Conservation (phyloP, 2,329 filamentous ascomycete genomes). For the Cercospora janseana region DNA sequence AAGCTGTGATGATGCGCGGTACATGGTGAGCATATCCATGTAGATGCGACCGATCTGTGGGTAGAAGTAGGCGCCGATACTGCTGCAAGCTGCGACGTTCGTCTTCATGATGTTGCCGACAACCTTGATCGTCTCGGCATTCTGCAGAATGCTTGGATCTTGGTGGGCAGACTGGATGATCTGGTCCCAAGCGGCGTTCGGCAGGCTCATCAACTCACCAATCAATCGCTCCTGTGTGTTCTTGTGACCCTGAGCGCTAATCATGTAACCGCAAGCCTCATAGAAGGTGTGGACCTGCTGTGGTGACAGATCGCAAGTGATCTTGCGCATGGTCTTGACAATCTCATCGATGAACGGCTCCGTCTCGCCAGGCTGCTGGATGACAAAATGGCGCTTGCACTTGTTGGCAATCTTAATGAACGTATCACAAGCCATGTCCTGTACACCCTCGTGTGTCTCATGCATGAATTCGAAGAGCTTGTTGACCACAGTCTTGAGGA, state of each 20-base stretch:
- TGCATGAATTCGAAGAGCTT: constrained; percentile 99
- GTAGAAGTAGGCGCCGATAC: constrained; percentile 95
- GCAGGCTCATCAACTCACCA: constrained; percentile 85
- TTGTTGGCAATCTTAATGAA: constrained; percentile 99
- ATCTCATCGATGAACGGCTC: constrained; percentile 99
- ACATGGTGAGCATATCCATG: constrained; percentile 98
- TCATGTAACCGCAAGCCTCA: constrained; percentile 98
- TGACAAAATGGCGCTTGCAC: constrained; percentile 95
- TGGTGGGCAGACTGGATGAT: constrained; percentile 87
- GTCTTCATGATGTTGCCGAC: constrained; percentile 99
- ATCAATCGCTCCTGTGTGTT: constrained; percentile 89
- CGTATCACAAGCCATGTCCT: constrained; percentile 99
- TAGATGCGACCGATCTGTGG: constrained; percentile 97
- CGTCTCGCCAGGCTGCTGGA: constrained; percentile 85
- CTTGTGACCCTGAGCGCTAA: constrained; percentile 94
- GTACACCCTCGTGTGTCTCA: constrained; percentile 97
- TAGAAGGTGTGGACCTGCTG: constrained; percentile 99
- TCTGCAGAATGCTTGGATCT: constrained; percentile 82
- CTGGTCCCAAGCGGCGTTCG: constrained; percentile 91
- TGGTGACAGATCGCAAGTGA: constrained; percentile 89
- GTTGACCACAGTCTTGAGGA: constrained; percentile 98
- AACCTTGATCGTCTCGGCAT: constrained; percentile 94
- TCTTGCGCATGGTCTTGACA: constrained; percentile 90
- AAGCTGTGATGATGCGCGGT: constrained; percentile 90
- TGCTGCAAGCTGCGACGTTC: constrained; percentile 96